Evolutionary conservation across 768 basidiomycete genomes (phyloP).

Genomic region (Mycena venus): DNA sequence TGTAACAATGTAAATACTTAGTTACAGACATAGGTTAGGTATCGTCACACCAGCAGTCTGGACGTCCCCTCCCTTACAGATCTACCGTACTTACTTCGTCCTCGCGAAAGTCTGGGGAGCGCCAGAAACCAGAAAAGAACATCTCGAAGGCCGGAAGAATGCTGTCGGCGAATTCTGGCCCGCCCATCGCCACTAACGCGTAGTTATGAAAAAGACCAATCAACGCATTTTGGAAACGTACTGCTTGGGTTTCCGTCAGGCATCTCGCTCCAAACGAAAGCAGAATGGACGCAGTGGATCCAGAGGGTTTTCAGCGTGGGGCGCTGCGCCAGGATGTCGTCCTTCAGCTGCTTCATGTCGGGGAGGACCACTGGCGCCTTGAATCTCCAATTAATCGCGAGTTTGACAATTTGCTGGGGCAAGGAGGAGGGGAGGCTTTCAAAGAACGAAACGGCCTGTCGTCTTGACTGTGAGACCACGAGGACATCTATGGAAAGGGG

Average conservation of each 20-base stretch:
- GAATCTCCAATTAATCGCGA: neutral
- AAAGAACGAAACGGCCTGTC: neutral
- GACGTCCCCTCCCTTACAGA: too few relatives aligned
- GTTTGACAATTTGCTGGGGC: slow-evolving; percentile 1
- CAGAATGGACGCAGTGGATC: neutral
- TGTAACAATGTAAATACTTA: too few relatives aligned
- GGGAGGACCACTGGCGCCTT: neutral
- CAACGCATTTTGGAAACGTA: neutral
- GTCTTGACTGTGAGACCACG: neutral
- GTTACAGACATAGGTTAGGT: too few relatives aligned
- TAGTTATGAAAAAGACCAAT: neutral
- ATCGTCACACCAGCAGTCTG: too few relatives aligned
- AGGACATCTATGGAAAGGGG: neutral
- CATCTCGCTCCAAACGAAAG: neutral
- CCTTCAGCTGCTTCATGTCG: neutral
- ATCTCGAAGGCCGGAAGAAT: neutral
- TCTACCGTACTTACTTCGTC: neutral
- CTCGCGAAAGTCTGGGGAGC: neutral
- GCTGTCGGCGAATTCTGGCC: neutral
- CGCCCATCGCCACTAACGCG: neutral
- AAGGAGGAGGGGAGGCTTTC: neutral
- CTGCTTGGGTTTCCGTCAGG: neutral
- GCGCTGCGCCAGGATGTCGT: neutral
- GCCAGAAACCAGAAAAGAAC: neutral
- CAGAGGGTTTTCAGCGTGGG: slow-evolving; percentile 13